Evolutionary conservation across 805 yeast genomes (phyloP).

Genomic region (Priceomyces carsonii): DNA sequence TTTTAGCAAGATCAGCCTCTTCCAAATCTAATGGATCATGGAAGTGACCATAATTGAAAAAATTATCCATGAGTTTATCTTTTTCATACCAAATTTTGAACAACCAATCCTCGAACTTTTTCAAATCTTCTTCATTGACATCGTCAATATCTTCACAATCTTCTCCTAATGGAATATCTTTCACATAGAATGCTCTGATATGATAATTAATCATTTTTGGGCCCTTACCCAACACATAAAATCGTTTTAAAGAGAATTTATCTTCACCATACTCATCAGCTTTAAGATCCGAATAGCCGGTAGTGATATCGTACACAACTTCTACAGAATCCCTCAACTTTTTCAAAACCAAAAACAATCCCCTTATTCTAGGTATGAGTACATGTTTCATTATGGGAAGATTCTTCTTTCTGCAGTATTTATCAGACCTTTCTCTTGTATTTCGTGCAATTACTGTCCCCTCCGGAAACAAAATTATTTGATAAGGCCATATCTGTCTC

Average conservation of each 20-base stretch:
- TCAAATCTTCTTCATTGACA: slow-evolving; percentile 40
- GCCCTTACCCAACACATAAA: slow-evolving; percentile 68
- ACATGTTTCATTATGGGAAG: slow-evolving; percentile 58
- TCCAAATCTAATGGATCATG: slow-evolving; percentile 19
- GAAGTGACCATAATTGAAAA: slow-evolving; percentile 57
- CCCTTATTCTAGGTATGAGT: slow-evolving; percentile 81
- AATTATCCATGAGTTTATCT: slow-evolving; percentile 67
- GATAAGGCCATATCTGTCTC: slow-evolving; percentile 44
- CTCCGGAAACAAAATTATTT: slow-evolving; percentile 85
- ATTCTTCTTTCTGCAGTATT: slow-evolving; percentile 55
- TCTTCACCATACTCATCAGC: slow-evolving; percentile 74
- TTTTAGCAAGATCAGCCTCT: neutral
- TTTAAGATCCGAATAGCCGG: slow-evolving; percentile 75
- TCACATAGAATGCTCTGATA: slow-evolving; percentile 55
- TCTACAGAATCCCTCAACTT: slow-evolving; percentile 54
- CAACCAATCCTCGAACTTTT: slow-evolving; percentile 74
- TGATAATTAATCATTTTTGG: slow-evolving; percentile 69
- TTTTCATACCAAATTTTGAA: slow-evolving; percentile 72
- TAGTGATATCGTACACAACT: slow-evolving; percentile 76
- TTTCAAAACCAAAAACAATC: slow-evolving; percentile 66
- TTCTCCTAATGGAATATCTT: slow-evolving; percentile 62
- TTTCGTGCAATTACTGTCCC: slow-evolving; percentile 82
- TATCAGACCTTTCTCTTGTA: slow-evolving; percentile 58
- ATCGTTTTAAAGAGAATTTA: slow-evolving; percentile 60
- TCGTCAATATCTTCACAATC: slow-evolving; percentile 42